phyloP scores from a whole-genome alignment of 768 basidiomycete species.

The Xerocomellus intermedius region DNA sequence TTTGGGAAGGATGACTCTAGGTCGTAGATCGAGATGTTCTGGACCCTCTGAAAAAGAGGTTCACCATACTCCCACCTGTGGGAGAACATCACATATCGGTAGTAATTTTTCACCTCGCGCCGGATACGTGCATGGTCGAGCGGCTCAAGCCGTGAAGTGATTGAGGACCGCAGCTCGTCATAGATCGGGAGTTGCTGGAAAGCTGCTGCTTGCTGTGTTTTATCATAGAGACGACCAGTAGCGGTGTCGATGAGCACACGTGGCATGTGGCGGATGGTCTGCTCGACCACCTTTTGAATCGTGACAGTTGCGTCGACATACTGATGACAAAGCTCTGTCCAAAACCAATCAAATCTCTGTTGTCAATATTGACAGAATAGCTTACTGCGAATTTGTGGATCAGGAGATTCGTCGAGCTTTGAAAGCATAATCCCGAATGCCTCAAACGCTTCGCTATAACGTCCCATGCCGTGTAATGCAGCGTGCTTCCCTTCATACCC shows the following conservation, averaged over 20 bases:
- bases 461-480: neutral
- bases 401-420: neutral
- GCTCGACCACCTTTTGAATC: neutral
- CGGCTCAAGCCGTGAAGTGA: neutral
- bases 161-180: slow-evolving; percentile 2
- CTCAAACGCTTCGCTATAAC: neutral
- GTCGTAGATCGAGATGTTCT: neutral
- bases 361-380: neutral
- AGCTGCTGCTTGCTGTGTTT: neutral
- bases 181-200: slow-evolving; percentile 5
- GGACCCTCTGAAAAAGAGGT: neutral
- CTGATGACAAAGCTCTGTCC: neutral
- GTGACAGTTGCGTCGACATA: neutral
- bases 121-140: neutral
- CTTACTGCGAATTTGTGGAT: neutral
- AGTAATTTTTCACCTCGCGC: neutral
- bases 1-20: neutral
- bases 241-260: slow-evolving; percentile 1
- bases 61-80: neutral
- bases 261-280: neutral
- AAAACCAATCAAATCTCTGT: neutral
- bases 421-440: neutral
- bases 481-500: slow-evolving; percentile 2
- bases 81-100: slow-evolving; percentile 6
- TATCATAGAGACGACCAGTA: slow-evolving; percentile 5